Evolutionary conservation across 305 asterid species (phyloP), one percentile per base, ranked within the genome.

Genomic region (Rubia tinctorum): DNA sequence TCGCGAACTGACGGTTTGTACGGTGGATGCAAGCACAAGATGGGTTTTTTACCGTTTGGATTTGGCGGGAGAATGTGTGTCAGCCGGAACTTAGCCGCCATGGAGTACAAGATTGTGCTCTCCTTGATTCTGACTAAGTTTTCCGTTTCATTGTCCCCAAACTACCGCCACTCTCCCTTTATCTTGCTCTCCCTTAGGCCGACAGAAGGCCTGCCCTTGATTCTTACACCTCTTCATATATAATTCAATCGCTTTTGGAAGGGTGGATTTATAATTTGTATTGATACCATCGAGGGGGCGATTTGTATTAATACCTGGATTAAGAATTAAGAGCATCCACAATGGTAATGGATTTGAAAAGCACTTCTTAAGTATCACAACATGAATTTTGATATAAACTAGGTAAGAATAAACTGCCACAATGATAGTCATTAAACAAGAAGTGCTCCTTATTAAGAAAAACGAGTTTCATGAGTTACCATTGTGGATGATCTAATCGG

Each of bases 31-130:
- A 84, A 84, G 25, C 97, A 90, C 81, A 94, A 90, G 77, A 90
- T 90, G 96, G 99, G 98, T 2, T 94, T 67, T 69, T 75, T 92
- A 76, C 99, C 98, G 0, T 94, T 94, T 43, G 98, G 98, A 0
- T 92, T 92, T 65, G 98, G 99, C 58, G 99, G 98, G 34, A 85
- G 98, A 73, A 90, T 92, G 97, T 94, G 98, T 51, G 71, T 94
- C 10, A 97, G 99, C 4, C 79, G 87, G 77, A 92, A 92, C 58
- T 80, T 92, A 74, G 73, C 91, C 0, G 72, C 61, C 44, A 88
- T 94, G 90, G 97, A 94, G 78, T 91, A 91, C 85, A 91, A 83
- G 74, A 81, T 87, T 75, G 90, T 88, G 45, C 73, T 93, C 40
- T 79, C 87, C 13, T 68, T 76, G 18, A 88, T 90, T 7, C 88